Percentiles rank a stretch among this genome's conserved stretches.
phyloP scores from a whole-genome alignment of 2,329 filamentous ascomycete genomes.

The Fusarium sterilihyphosum region DNA sequence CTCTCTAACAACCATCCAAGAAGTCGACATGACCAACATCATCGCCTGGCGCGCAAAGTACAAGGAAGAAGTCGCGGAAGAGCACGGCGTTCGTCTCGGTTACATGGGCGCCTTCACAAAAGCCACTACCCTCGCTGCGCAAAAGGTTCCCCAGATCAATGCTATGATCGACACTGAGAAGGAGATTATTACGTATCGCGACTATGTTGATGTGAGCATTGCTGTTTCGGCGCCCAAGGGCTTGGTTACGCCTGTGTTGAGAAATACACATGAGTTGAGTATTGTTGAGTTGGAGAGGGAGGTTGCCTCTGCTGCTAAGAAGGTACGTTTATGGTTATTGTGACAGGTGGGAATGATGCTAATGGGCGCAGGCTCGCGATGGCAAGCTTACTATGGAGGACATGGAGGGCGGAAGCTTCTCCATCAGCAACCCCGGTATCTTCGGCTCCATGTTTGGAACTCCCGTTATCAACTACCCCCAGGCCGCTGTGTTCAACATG shows the following conservation, averaged over 20 bases:
- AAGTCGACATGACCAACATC: constrained; percentile 66
- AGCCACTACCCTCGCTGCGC: constrained; percentile 72
- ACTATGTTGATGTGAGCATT: constrained; percentile 78
- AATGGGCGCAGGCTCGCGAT: constrained; percentile 64
- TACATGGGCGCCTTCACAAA: constrained; percentile 83
- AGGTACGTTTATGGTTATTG: constrained; percentile 36
- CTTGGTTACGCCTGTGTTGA: constrained; percentile 80
- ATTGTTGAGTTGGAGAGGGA: constrained; percentile 59
- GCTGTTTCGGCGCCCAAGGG: constrained; percentile 77
- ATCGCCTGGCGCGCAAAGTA: constrained; percentile 73
- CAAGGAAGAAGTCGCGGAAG: constrained; percentile 58
- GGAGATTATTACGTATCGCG: constrained; percentile 65
- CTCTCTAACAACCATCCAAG: constrained; percentile 70
- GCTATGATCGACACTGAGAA: constrained; percentile 67
- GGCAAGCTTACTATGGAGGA: constrained; percentile 82
- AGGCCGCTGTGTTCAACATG: constrained; percentile 70
- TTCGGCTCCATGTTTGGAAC: constrained; percentile 65
- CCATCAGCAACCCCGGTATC: constrained; percentile 84
- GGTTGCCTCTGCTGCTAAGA: constrained; percentile 70
- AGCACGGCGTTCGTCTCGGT: constrained; percentile 59
- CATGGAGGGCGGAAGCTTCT: constrained; percentile 80
- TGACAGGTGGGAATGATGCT: neutral
- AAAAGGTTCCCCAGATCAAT: constrained; percentile 77
- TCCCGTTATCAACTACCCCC: constrained; percentile 80
- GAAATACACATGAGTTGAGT: constrained; percentile 65